phyloP scores from a whole-genome alignment of 495 filamentous ascomycete species.

The Penicillium roqueforti region DNA sequence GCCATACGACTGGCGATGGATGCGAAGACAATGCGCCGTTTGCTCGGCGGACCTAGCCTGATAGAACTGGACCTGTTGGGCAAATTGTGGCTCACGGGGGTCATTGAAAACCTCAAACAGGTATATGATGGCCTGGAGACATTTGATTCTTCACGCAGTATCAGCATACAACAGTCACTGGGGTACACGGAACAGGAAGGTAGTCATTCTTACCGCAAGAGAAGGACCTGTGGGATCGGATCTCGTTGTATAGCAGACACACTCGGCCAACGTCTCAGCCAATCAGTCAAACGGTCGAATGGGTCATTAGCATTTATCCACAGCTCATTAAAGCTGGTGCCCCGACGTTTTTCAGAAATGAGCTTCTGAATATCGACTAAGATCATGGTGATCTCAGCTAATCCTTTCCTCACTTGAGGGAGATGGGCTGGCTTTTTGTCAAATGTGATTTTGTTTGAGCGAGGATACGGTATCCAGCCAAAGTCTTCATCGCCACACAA shows the following conservation, averaged over 20 bases:
- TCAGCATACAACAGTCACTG: constrained; percentile 5
- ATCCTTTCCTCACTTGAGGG: constrained; percentile 22
- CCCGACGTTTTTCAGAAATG: constrained; percentile 23
- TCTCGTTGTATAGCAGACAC: constrained; percentile 19
- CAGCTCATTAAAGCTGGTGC: constrained; percentile 16
- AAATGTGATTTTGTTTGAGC: constrained; percentile 31
- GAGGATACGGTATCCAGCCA: constrained; percentile 40
- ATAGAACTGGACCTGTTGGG: constrained; percentile 15
- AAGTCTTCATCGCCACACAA: constrained; percentile 18
- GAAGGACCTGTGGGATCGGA: constrained; percentile 33
- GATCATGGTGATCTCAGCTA: constrained; percentile 26
- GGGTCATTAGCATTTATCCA: constrained; percentile 19
- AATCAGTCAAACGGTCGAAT: constrained; percentile 26
- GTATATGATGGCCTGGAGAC: constrained; percentile 23
- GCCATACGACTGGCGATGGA: constrained; percentile 31
- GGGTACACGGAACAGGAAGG: neutral
- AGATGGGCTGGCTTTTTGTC: constrained; percentile 31
- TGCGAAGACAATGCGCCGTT: constrained; percentile 30
- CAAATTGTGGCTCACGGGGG: constrained; percentile 13
- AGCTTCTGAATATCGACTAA: constrained; percentile 26
- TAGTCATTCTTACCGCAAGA: constrained; percentile 33
- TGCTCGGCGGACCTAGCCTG: constrained; percentile 26
- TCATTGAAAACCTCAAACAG: constrained; percentile 26
- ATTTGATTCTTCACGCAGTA: constrained; percentile 26
- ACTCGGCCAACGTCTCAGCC: constrained; percentile 25